Base-by-base conservation (phyloP, 2,329 filamentous ascomycete genomes). In the Hansfordia pulvinata region DNA sequence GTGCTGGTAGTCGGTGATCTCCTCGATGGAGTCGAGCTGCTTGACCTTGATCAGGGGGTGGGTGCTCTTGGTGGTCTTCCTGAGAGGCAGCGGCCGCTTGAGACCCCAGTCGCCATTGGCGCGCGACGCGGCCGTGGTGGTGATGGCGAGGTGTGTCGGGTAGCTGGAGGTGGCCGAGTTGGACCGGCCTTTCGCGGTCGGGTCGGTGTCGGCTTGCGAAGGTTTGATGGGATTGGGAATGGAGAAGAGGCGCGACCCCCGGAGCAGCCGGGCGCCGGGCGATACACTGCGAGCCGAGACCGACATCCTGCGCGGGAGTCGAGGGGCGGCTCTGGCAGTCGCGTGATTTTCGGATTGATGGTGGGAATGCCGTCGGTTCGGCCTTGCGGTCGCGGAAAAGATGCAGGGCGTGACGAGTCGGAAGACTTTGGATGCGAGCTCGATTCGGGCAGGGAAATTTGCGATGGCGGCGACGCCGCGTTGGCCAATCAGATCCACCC, bases 101-200 rank as follows among this genome's bases (percentile, higher is more conserved):
- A 94, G 60, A 10, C 88, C 88, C 86, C 88, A 96, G 46, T 96
- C 88, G 19, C 88, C 88, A 44, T 71, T 71, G 20, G 64, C 59
- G 14, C 83, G 66, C 6, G 85, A 86, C 11, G 73, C 65, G 23
- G 66, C 58, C 5, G 84, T 77, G 1, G 84, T 86, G 10, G 77
- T 76, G 46, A 96, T 79, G 34, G 85, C 71, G 47, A 90, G 81
- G 48, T 80, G 69, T 27, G 75, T 84, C n/a, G 88, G 88, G 53
- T 78, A 80, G 17, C 72, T 68, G 33, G 70, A 64, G 10, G 88
- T 96, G 22, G 79, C 74, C 13, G 72, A 76, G 28, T 74, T 62
- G 10, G 80, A 85, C 34, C 59, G 53, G 34, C 56, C 61, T 29
- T 54, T 55, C 21, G 52, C 53, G 40, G 43, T 56, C 23, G 56